Evolutionary conservation across 192 early-diverging fungal genomes (phyloP).

Genomic region (Dissophora ornata): DNA sequence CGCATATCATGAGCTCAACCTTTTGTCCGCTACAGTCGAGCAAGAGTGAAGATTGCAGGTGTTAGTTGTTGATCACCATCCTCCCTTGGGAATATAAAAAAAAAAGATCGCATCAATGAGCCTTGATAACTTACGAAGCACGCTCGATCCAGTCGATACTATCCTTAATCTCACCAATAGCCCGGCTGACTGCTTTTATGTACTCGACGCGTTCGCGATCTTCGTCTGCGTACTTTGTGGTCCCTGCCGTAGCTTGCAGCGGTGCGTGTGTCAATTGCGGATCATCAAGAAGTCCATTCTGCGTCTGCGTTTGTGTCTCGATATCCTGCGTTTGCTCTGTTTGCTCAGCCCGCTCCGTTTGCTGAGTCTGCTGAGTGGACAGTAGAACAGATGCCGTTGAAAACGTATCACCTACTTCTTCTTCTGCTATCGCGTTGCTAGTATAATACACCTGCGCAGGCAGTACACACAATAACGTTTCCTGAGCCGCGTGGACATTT

Average conservation of each 20-base stretch:
- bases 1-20: slow-evolving; percentile 18
- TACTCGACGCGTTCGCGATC: slow-evolving; percentile 6
- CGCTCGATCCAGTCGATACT: slow-evolving; percentile 30
- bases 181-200: slow-evolving; percentile 6
- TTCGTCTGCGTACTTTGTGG: not conserved
- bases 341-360: too few relatives aligned
- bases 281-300: too few relatives aligned
- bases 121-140: slow-evolving; percentile 9
- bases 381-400: not conserved
- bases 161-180: slow-evolving; percentile 44
- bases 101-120: too few relatives aligned
- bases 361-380: not conserved
- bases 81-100: too few relatives aligned
- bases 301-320: too few relatives aligned
- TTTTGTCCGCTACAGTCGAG: slow-evolving; percentile 43
- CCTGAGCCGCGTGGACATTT: too few relatives aligned
- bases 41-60: too few relatives aligned
- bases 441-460: not conserved
- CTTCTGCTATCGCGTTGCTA: not conserved
- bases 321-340: too few relatives aligned
- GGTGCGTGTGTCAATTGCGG: too few relatives aligned
- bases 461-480: not conserved
- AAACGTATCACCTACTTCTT: not conserved
- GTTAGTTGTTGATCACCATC: too few relatives aligned
- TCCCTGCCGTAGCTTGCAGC: too few relatives aligned